These are phyloP conservation scores for Cytospora leucostoma DNA, from an alignment of 2,329 filamentous ascomycete genomes.

Conservation along the genomic window DNA sequence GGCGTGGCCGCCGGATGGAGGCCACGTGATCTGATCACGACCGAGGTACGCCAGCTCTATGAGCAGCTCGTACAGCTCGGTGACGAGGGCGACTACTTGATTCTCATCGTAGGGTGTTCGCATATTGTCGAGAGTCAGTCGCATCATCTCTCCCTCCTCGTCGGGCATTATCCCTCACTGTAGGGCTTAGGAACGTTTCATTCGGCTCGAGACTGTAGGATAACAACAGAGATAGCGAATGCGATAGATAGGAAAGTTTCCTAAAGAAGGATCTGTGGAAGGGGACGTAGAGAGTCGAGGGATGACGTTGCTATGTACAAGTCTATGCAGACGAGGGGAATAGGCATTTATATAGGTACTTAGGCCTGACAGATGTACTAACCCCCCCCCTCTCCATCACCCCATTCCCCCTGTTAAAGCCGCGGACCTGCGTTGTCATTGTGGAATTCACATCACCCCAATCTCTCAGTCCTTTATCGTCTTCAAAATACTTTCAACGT, in stretches of 20 bases:
- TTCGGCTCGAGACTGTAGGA: neutral
- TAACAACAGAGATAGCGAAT: neutral
- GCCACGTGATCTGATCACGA: slow-evolving; percentile 2
- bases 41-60: neutral
- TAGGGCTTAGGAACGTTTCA: neutral
- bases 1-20: neutral
- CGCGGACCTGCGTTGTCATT: no score
- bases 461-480: no score
- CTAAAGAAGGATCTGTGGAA: neutral
- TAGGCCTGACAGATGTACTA: no score
- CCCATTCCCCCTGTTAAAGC: no score
- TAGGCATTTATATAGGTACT: neutral
- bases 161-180: neutral
- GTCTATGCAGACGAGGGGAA: neutral
- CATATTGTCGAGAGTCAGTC: neutral
- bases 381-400: no score
- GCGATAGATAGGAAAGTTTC: neutral
- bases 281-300: neutral
- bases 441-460: no score
- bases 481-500: no score
- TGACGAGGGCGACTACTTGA: neutral
- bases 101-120: neutral
- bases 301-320: neutral
- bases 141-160: neutral
- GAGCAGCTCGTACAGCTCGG: slow-evolving; percentile 1